phyloP scores from a whole-genome alignment of 106 monocot genomes.

The Dactylorhiza incarnata region DNA sequence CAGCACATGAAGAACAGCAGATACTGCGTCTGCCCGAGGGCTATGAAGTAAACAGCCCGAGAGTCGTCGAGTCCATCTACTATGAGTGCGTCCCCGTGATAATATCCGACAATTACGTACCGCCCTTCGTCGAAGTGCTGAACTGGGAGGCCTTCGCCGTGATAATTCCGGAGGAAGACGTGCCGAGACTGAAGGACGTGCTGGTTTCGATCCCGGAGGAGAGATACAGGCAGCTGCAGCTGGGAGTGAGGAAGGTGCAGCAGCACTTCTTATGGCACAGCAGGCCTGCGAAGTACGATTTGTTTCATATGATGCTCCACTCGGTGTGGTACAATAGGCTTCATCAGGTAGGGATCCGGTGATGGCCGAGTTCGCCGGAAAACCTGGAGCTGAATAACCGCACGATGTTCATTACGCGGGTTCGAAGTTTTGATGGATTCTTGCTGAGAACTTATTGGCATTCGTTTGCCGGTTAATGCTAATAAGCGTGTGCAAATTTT shows the following conservation, averaged over 20 bases:
- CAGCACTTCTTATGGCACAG: constrained; percentile 63
- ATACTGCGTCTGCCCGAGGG: constrained; percentile 77
- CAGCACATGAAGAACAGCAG: constrained; percentile 58
- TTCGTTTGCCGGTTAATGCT: too few species aligned
- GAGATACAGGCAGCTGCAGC: constrained; percentile 37
- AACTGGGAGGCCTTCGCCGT: constrained; percentile 68
- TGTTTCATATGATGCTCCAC: constrained; percentile 67
- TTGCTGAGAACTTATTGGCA: too few species aligned
- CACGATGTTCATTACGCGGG: too few species aligned
- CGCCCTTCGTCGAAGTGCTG: constrained; percentile 61
- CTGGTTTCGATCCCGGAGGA: constrained; percentile 33
- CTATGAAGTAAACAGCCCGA: constrained; percentile 57
- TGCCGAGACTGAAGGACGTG: constrained; percentile 54
- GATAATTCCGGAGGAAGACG: constrained; percentile 41
- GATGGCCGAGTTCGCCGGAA: background rate
- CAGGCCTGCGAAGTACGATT: constrained; percentile 53
- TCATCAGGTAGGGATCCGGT: constrained; percentile 27
- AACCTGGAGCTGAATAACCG: background rate
- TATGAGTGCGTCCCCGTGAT: constrained; percentile 76
- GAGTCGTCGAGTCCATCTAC: constrained; percentile 53
- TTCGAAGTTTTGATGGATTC: too few species aligned
- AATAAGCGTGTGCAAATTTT: too few species aligned
- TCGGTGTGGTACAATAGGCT: constrained; percentile 62
- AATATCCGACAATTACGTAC: constrained; percentile 64
- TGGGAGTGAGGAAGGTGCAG: constrained; percentile 53